Evolutionary conservation across 345 rosid species (phyloP).

Genomic region (Arabis hirsuta): DNA sequence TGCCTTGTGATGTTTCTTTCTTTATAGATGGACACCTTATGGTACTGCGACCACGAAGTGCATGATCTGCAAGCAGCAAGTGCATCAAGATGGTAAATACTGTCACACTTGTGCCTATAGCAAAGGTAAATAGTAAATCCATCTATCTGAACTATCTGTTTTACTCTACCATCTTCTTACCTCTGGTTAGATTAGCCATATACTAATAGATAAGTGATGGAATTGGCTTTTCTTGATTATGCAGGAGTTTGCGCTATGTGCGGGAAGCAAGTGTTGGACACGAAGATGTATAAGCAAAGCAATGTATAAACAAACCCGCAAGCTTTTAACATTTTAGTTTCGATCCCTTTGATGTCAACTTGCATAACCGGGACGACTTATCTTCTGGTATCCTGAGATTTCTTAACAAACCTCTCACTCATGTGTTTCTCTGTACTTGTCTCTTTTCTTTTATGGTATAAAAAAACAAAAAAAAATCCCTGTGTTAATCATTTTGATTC

Average conservation of each 20-base stretch:
- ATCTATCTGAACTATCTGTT: neutral
- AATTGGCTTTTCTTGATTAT: slow-evolving; percentile 30
- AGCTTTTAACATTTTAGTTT: neutral
- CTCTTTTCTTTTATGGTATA: slow-evolving; percentile 9
- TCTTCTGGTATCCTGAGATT: slow-evolving; percentile 9
- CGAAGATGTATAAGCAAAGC: slow-evolving; percentile 96
- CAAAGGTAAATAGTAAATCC: slow-evolving; percentile 59
- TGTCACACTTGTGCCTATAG: slow-evolving; percentile 98
- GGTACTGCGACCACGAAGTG: slow-evolving; percentile 89
- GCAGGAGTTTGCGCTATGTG: slow-evolving; percentile 99
- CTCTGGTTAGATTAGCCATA: neutral
- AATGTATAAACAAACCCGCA: slow-evolving; percentile 57
- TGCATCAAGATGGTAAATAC: slow-evolving; percentile 94
- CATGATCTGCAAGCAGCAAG: slow-evolving; percentile 98
- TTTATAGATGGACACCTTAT: slow-evolving; percentile 85
- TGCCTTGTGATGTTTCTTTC: slow-evolving; percentile 1
- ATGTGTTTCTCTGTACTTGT: neutral
- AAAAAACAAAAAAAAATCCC: neutral
- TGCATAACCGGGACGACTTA: slow-evolving; percentile 3
- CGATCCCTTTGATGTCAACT: neutral
- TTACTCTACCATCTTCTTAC: neutral
- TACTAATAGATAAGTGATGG: neutral
- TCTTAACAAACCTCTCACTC: slow-evolving; percentile 13
- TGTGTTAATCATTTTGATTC: neutral
- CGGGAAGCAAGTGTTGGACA: slow-evolving; percentile 98